A percentile compares a stretch with the other conserved stretches of the same genome.
Conservation (phyloP, 345 rosid species). For the Eucalyptus cloeziana region DNA sequence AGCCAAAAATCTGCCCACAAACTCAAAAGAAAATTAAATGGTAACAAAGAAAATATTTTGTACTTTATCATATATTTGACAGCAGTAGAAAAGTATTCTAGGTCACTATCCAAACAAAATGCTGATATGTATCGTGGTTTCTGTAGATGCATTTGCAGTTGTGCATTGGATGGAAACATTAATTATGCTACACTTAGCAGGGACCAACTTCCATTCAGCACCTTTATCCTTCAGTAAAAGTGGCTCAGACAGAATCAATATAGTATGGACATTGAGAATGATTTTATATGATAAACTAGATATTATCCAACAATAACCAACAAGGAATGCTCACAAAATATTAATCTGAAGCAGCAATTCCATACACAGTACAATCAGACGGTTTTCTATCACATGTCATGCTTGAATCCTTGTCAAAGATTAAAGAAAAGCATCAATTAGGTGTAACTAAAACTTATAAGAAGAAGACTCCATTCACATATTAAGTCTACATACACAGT, state of each 20-base stretch:
- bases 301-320: background rate
- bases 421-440: background rate
- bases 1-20: background rate
- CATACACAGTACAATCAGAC: background rate
- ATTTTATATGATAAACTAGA: background rate
- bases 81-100: background rate
- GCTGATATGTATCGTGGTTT: background rate
- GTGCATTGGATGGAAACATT: background rate
- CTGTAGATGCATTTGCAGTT: background rate
- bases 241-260: background rate
- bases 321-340: background rate
- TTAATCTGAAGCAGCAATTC: background rate
- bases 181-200: background rate
- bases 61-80: background rate
- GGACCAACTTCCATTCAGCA: background rate
- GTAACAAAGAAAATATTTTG: background rate
- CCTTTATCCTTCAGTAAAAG: background rate
- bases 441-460: background rate
- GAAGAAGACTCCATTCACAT: background rate
- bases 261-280: background rate
- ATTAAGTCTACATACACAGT: background rate
- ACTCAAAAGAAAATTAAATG: background rate
- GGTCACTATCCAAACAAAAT: background rate
- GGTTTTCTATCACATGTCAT: background rate
- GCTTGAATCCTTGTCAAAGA: background rate